phyloP scores from a whole-genome alignment of 306 rosid genomes.

The Arachis hypogaea region DNA sequence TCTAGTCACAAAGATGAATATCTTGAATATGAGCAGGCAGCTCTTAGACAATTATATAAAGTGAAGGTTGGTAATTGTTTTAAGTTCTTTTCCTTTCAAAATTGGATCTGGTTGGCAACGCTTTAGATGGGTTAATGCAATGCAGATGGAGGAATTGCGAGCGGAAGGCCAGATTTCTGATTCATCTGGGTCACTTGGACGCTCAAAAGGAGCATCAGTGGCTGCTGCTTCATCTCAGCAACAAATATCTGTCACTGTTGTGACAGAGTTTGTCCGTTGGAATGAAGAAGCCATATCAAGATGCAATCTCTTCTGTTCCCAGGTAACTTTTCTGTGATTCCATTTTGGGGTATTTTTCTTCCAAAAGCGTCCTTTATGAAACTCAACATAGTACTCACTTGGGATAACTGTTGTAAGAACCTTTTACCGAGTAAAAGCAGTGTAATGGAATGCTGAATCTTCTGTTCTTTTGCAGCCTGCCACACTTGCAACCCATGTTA shows the following conservation, averaged over 20 bases:
- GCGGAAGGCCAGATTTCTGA: constrained; percentile 83
- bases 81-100: constrained; percentile 21
- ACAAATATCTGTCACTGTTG: constrained; percentile 97
- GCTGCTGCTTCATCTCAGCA: constrained; percentile 78
- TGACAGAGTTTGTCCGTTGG: constrained; percentile 98
- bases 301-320: constrained; percentile 92
- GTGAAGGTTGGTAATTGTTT: constrained; percentile 71
- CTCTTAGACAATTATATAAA: constrained; percentile 85
- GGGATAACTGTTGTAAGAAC: constrained; percentile 1
- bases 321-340: constrained; percentile 55
- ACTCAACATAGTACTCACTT: constrained; percentile 4
- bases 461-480: constrained; percentile 68
- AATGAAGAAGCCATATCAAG: constrained; percentile 97
- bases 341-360: constrained; percentile 24
- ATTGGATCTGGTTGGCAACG: constrained; percentile 33
- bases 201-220: constrained; percentile 80
- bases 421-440: constrained; percentile 3
- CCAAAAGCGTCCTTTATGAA: not conserved
- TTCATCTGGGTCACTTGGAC: constrained; percentile 88
- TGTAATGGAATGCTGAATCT: constrained; percentile 18
- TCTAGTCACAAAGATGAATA: constrained; percentile 95
- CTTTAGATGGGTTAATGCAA: constrained; percentile 29
- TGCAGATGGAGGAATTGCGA: constrained; percentile 88
- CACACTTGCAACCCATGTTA: constrained; percentile 80
- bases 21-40: constrained; percentile 94